Conservation (phyloP, 73 alveolate species). For the Paramecium biaurelia region DNA sequence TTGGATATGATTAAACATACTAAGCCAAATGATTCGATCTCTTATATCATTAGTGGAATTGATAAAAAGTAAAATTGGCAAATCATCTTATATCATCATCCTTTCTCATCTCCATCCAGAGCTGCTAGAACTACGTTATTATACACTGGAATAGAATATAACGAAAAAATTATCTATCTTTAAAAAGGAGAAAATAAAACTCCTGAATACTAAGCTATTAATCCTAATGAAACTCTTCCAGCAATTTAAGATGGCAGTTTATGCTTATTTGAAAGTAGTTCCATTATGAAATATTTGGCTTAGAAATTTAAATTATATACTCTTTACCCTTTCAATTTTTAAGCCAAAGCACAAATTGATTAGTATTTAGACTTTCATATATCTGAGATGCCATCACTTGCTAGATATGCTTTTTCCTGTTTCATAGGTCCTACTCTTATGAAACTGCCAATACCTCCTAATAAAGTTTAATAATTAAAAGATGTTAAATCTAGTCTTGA, state of each 20-base stretch:
- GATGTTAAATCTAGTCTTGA: not conserved
- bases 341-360: not conserved
- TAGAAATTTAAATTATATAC: not conserved
- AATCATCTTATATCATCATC: not conserved
- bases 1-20: not conserved
- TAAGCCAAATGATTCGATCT: not conserved
- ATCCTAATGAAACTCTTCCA: not conserved
- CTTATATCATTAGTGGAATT: not conserved
- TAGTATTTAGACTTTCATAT: not conserved
- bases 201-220: not conserved
- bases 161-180: not conserved
- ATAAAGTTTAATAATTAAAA: not conserved
- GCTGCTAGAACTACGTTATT: not conserved
- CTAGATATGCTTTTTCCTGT: not conserved
- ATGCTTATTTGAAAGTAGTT: not conserved
- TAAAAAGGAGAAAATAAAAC: not conserved
- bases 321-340: not conserved
- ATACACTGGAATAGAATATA: not conserved
- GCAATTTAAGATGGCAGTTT: not conserved
- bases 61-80: not conserved
- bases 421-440: not conserved
- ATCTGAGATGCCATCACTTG: not conserved
- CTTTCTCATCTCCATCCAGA: conserved; percentile 3
- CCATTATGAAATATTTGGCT: not conserved
- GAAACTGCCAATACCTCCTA: not conserved